A percentile compares a stretch with the other conserved stretches of the same genome.
phyloP scores from a whole-genome alignment of 2,329 filamentous ascomycete species.

The Sphaerulina musiva region DNA sequence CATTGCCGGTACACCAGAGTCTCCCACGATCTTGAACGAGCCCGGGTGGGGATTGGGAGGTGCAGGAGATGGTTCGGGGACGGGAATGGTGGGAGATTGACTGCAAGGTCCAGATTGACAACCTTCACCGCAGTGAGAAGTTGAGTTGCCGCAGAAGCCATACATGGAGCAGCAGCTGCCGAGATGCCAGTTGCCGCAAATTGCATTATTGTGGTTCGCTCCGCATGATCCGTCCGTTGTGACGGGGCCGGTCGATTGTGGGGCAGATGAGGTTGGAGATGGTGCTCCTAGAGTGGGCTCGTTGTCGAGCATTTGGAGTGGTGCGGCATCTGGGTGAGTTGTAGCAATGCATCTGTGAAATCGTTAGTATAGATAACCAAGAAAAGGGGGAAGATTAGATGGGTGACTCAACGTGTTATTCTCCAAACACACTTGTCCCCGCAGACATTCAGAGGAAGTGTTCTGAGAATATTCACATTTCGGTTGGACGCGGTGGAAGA shows the following conservation, averaged over 20 bases:
- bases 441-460: constrained; percentile 32
- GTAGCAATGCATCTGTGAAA: neutral
- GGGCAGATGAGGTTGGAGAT: constrained; percentile 13
- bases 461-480: constrained; percentile 34
- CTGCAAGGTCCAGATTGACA: constrained; percentile 52
- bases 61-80: constrained; percentile 42
- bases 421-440: constrained; percentile 35
- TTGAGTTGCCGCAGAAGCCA: constrained; percentile 48
- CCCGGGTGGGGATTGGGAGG: constrained; percentile 43
- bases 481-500: constrained; percentile 43
- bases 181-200: constrained; percentile 49
- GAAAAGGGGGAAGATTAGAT: too few relatives aligned
- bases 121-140: constrained; percentile 45
- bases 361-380: neutral
- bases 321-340: constrained; percentile 2
- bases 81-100: constrained; percentile 35
- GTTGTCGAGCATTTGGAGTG: constrained; percentile 2
- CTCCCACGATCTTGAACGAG: constrained; percentile 46
- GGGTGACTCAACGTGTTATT: constrained; percentile 28
- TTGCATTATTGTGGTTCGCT: constrained; percentile 41
- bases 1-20: constrained; percentile 58
- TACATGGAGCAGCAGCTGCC: constrained; percentile 54
- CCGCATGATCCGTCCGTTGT: constrained; percentile 53
- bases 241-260: constrained; percentile 26
- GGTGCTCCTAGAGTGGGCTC: neutral